Evolutionary conservation across 805 yeast genomes (phyloP), one percentile per base, ranked within the genome.

Genomic region (Candida patagonica): DNA sequence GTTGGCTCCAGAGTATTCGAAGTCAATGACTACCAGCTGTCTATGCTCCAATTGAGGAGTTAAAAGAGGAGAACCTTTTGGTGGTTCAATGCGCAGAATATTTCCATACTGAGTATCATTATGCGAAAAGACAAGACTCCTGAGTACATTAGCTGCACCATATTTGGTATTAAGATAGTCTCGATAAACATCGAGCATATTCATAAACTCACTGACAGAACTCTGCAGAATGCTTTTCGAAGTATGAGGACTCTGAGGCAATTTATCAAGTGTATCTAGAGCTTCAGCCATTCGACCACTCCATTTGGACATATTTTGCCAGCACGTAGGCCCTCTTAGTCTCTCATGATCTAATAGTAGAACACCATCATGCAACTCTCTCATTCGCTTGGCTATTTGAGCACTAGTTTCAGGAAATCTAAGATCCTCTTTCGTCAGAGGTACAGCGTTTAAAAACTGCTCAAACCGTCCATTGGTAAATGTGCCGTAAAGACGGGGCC

Each of bases 51-150:
- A 52, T 30, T 53, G 59, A 4, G 70, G 71, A 32, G 57, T 67
- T 30, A 67, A 56, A 3, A 73, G 67, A 17, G 83, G 78, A 2
- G 73, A 74, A 55, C 53, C 73, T 41, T 53, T 63, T 50, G 63
- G 72, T 2, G 69, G 70, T 60, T 55, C 62, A 8, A 65, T 47
- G n/a, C 89, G 74, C 41, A 92, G 66, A 46, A 92, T 68, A 55
- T 92, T 92, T 25, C 98, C 98, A 57, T 92, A 89, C 60, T 92
- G 98, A 1, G 97, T 82, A 60, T 89, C 98, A 55, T 92, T 92
- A 61, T 92, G 98, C 52, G 96, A 86, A 56, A 92, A 92, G 10
- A 75, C 86, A 45, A 83, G 66, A 40, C 70, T 66, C 10, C 67
- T 63, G 36, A 66, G 61, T 26, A 76, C 59, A 16, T 57, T 34